phyloP scores from a whole-genome alignment of 768 basidiomycete species.

The Lyophyllum semitale region DNA sequence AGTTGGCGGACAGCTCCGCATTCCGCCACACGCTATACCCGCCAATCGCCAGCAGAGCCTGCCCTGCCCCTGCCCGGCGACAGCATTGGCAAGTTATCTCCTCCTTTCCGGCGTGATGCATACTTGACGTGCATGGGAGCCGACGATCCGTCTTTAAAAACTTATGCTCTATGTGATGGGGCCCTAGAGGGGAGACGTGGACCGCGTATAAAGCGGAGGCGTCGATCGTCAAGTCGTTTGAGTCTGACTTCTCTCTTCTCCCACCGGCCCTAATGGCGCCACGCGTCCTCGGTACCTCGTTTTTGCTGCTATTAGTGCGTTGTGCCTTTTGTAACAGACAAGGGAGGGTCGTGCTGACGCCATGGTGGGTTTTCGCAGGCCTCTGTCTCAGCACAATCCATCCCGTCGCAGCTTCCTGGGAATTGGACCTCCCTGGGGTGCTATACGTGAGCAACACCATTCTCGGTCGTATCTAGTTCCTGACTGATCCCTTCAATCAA shows the following conservation, averaged over 20 bases:
- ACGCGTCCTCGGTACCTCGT: neutral
- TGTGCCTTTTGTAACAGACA: neutral
- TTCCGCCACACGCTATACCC: too few relatives aligned
- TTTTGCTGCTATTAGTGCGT: neutral
- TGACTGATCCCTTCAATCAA: neutral
- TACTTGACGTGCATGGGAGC: too few relatives aligned
- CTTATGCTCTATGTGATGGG: too few relatives aligned
- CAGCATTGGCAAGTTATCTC: too few relatives aligned
- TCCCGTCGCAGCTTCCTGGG: conserved; percentile 3
- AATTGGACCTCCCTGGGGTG: conserved; percentile 9
- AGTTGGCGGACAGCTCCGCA: too few relatives aligned
- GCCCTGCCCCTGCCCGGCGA: too few relatives aligned
- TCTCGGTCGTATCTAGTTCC: neutral
- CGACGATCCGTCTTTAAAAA: too few relatives aligned
- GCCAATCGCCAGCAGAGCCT: too few relatives aligned
- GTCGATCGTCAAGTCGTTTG: neutral
- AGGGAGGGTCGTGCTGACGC: neutral
- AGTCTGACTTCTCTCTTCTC: neutral
- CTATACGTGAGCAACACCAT: conserved; percentile 5
- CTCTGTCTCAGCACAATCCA: neutral
- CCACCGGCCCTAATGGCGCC: neutral
- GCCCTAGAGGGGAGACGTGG: too few relatives aligned
- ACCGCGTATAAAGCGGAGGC: conserved; percentile 4
- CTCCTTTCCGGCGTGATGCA: too few relatives aligned
- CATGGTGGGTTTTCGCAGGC: neutral